Evolutionary conservation across 441 rosid species (phyloP).

Genomic region (Pelargonium cotyledonis): DNA sequence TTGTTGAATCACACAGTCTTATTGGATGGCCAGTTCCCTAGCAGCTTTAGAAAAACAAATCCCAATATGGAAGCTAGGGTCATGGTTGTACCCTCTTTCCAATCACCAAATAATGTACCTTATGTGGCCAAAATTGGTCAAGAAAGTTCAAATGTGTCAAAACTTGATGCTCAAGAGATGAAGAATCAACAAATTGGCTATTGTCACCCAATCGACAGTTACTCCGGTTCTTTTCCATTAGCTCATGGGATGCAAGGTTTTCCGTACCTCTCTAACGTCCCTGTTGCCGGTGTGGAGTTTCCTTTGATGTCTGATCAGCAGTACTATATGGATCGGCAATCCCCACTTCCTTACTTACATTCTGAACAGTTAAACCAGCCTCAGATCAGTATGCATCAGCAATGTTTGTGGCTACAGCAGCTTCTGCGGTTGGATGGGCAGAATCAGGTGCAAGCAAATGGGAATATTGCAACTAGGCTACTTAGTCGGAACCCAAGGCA

Average conservation of each 20-base stretch:
- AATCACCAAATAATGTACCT: slow-evolving; percentile 22
- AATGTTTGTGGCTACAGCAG: slow-evolving; percentile 44
- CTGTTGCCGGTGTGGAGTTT: slow-evolving; percentile 36
- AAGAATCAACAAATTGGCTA: slow-evolving; percentile 45
- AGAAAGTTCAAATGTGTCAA: slow-evolving; percentile 24
- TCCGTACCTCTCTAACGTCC: slow-evolving; percentile 33
- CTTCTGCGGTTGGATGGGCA: slow-evolving; percentile 36
- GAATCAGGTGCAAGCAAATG: slow-evolving; percentile 33
- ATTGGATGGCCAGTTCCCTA: slow-evolving; percentile 29
- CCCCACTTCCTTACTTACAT: slow-evolving; percentile 38
- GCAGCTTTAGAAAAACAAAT: slow-evolving; percentile 25
- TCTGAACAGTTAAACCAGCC: slow-evolving; percentile 41
- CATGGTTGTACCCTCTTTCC: slow-evolving; percentile 29
- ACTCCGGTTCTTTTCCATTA: slow-evolving; percentile 33
- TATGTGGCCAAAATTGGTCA: slow-evolving; percentile 28
- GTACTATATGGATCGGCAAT: slow-evolving; percentile 37
- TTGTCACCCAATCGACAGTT: slow-evolving; percentile 35
- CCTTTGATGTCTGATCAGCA: slow-evolving; percentile 43
- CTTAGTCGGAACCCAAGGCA: slow-evolving; percentile 33
- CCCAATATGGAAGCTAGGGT: slow-evolving; percentile 21
- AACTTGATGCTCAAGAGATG: slow-evolving; percentile 30
- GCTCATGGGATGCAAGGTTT: slow-evolving; percentile 38
- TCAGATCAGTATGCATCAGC: slow-evolving; percentile 48
- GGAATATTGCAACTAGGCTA: slow-evolving; percentile 27
- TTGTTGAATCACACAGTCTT: slow-evolving; percentile 22